Evolutionary conservation across 2,329 filamentous ascomycete genomes (phyloP).

Genomic region (Dothiorella sarmentorum): DNA sequence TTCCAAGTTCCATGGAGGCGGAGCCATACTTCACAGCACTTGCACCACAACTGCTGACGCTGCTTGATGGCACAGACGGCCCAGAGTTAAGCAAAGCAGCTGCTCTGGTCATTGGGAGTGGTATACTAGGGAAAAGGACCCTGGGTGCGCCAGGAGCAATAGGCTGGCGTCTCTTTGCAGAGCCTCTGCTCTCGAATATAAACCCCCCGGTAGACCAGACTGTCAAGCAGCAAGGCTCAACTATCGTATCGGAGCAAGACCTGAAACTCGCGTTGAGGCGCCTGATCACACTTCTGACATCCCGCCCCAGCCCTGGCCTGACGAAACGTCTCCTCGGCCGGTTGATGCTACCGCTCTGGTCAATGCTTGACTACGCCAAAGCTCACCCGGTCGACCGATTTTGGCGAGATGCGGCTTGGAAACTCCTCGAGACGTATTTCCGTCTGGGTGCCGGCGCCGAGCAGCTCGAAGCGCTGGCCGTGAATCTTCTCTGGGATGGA

Average conservation of each 20-base stretch:
- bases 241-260: conserved; percentile 48
- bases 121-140: conserved; percentile 61
- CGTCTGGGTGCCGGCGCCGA: conserved; percentile 53
- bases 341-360: conserved; percentile 62
- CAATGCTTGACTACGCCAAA: conserved; percentile 53
- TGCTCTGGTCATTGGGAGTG: conserved; percentile 62
- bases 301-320: conserved; percentile 65
- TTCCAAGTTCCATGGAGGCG: conserved; percentile 53
- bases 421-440: conserved; percentile 56
- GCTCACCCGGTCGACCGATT: conserved; percentile 33
- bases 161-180: conserved; percentile 62
- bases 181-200: conserved; percentile 54
- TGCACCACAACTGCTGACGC: conserved; percentile 56
- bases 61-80: conserved; percentile 61
- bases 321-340: conserved; percentile 59
- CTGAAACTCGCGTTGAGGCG: conserved; percentile 54
- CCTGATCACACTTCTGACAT: conserved; percentile 55
- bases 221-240: not conserved
- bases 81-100: conserved; percentile 57
- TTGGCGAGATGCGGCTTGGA: conserved; percentile 45
- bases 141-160: conserved; percentile 60
- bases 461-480: conserved; percentile 49
- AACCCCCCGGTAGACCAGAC: conserved; percentile 31
- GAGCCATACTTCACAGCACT: conserved; percentile 60
- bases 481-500: conserved; percentile 57